Evolutionary conservation across 1,284 basidiomycete species (phyloP).

Genomic region (Moniliophthora roreri): DNA sequence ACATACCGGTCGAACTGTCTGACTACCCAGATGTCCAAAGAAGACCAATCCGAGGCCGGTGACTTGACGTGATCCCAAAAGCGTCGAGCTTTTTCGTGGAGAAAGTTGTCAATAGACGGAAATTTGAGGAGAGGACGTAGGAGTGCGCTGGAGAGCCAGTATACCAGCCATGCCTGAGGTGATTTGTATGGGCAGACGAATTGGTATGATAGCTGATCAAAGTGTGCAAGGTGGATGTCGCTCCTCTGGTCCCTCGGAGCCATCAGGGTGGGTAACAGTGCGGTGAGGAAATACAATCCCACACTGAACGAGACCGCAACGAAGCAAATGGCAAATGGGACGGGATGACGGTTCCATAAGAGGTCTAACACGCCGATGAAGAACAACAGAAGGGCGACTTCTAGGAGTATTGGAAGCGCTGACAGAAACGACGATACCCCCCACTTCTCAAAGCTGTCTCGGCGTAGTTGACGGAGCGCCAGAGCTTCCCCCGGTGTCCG

Average conservation of each 20-base stretch:
- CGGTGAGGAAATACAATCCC: background rate
- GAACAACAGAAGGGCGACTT: constrained; percentile 2
- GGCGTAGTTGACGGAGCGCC: constrained; percentile 8
- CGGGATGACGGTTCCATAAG: background rate
- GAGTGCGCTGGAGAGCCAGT: background rate
- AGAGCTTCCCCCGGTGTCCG: background rate
- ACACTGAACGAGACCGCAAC: background rate
- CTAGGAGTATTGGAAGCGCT: constrained; percentile 5
- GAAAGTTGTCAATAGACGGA: background rate
- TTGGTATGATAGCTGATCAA: background rate
- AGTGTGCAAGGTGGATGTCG: background rate
- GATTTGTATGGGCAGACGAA: background rate
- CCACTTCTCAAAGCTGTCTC: background rate
- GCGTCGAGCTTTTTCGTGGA: background rate
- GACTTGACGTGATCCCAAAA: no score
- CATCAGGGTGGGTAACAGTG: background rate
- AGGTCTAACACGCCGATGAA: constrained; percentile 2
- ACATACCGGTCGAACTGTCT: no score
- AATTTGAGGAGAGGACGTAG: background rate
- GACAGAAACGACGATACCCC: background rate
- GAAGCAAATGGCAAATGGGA: background rate
- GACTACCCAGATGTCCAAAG: no score
- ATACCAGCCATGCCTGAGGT: background rate
- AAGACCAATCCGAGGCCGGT: no score
- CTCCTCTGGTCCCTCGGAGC: background rate